phyloP scores from a whole-genome alignment of 2,329 filamentous ascomycete species.

The Scleromitrula shiraiana region DNA sequence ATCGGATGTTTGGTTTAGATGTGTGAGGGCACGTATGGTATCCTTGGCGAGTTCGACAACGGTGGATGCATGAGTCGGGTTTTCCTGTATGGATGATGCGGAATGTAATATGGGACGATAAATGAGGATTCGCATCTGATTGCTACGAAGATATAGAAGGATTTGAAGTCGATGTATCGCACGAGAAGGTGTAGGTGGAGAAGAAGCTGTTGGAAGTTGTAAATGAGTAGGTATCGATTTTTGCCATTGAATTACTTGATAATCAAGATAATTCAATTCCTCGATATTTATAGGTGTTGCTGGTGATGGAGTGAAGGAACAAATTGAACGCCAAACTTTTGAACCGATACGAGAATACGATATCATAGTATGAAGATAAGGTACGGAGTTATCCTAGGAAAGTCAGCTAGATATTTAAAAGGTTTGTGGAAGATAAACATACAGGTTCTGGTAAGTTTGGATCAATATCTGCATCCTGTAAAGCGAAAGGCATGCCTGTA shows the following conservation, averaged over 20 bases:
- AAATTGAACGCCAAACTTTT: conserved; percentile 76
- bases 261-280: conserved; percentile 74
- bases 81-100: conserved; percentile 71
- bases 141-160: conserved; percentile 76
- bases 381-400: conserved; percentile 29
- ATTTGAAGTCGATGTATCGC: conserved; percentile 64
- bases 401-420: conserved; percentile 10
- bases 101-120: conserved; percentile 84
- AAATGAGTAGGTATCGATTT: conserved; percentile 58
- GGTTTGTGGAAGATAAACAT: conserved; percentile 31
- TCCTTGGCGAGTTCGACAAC: conserved; percentile 70
- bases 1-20: conserved; percentile 63
- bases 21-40: conserved; percentile 62
- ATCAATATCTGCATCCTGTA: conserved; percentile 83
- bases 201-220: conserved; percentile 43
- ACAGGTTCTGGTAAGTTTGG: conserved; percentile 72
- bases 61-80: conserved; percentile 64
- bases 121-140: conserved; percentile 84
- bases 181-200: conserved; percentile 32
- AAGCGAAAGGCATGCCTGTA: conserved; percentile 78
- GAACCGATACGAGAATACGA: conserved; percentile 74
- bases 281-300: conserved; percentile 40
- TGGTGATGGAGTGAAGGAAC: conserved; percentile 17
- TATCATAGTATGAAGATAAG: conserved; percentile 78
- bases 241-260: conserved; percentile 82